Percentiles rank a stretch among this genome's conserved stretches.
Evolutionary conservation across 768 basidiomycete species (phyloP).

Genomic region (Leccinum uliginosum): DNA sequence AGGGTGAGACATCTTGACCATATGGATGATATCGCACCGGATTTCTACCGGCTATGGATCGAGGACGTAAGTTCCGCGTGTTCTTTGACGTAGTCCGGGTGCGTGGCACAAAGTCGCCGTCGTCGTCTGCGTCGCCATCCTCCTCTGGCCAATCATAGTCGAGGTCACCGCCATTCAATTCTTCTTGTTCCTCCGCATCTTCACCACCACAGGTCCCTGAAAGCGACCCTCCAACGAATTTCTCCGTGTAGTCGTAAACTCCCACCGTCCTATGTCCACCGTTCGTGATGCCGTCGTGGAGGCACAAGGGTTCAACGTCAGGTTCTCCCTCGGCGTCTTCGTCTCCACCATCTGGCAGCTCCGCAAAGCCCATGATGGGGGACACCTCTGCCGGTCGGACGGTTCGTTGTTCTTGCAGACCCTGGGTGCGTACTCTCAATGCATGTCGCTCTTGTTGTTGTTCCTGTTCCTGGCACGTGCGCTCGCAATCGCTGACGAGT

Average conservation of each 20-base stretch:
- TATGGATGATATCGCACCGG: conserved; percentile 33
- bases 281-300: conserved; percentile 15
- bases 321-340: conserved; percentile 35
- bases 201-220: conserved; percentile 24
- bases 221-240: conserved; percentile 15
- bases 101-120: conserved; percentile 33
- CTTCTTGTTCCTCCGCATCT: conserved; percentile 26
- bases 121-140: conserved; percentile 27
- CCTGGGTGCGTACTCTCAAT: conserved; percentile 30
- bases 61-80: conserved; percentile 35
- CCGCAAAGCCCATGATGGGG: conserved; percentile 28
- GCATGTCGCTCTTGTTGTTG: conserved; percentile 29
- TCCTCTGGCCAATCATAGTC: conserved; percentile 30
- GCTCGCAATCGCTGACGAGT: conserved; percentile 30
- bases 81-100: conserved; percentile 34
- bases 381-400: conserved; percentile 32
- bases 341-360: conserved; percentile 28
- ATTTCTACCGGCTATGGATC: conserved; percentile 30
- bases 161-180: conserved; percentile 17
- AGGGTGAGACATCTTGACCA: conserved; percentile 23
- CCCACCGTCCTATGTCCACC: conserved; percentile 29
- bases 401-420: conserved; percentile 29
- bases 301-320: conserved; percentile 26
- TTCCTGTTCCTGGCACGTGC: conserved; percentile 39
- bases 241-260: conserved; percentile 21